Evolutionary conservation across 2,329 filamentous ascomycete genomes (phyloP).

Genomic region (Biscogniauxia mediterranea): DNA sequence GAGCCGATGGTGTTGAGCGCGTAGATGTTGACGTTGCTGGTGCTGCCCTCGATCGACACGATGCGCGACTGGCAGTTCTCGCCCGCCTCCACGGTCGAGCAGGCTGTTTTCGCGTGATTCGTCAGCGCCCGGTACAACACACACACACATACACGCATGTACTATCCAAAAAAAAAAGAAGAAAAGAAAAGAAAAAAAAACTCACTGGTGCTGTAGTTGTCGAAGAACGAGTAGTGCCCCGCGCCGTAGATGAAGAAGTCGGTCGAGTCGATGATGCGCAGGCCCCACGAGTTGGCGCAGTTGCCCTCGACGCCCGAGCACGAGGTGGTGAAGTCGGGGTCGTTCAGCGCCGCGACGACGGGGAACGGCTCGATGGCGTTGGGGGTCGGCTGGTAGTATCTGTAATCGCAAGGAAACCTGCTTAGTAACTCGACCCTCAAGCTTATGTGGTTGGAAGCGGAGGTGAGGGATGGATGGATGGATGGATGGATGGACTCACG

Average conservation of each 20-base stretch:
- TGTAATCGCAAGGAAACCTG: not conserved
- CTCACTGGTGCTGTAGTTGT: conserved; percentile 50
- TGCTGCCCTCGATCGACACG: conserved; percentile 37
- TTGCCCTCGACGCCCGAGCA: conserved; percentile 39
- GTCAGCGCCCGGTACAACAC: not conserved
- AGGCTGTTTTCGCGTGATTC: conserved; percentile 28
- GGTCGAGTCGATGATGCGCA: conserved; percentile 54
- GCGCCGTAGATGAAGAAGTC: conserved; percentile 56
- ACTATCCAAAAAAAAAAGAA: not conserved
- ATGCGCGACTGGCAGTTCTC: conserved; percentile 41
- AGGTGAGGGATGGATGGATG: too few relatives aligned
- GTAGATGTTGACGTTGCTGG: conserved; percentile 39
- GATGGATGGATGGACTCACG: conserved; percentile 35
- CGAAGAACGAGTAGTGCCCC: conserved; percentile 60
- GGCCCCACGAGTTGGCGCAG: conserved; percentile 54
- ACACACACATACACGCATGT: too few relatives aligned
- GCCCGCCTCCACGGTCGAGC: conserved; percentile 35
- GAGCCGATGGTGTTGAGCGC: conserved; percentile 48
- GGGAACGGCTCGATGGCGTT: conserved; percentile 52
- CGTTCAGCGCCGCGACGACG: conserved; percentile 35
- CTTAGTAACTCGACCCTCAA: too few relatives aligned
- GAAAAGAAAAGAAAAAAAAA: not conserved
- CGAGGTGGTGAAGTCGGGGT: conserved; percentile 47
- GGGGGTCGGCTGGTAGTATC: conserved; percentile 60
- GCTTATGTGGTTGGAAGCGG: too few relatives aligned